Base-by-base conservation (phyloP, 768 basidiomycete species). In the Lactarius deliciosus region DNA sequence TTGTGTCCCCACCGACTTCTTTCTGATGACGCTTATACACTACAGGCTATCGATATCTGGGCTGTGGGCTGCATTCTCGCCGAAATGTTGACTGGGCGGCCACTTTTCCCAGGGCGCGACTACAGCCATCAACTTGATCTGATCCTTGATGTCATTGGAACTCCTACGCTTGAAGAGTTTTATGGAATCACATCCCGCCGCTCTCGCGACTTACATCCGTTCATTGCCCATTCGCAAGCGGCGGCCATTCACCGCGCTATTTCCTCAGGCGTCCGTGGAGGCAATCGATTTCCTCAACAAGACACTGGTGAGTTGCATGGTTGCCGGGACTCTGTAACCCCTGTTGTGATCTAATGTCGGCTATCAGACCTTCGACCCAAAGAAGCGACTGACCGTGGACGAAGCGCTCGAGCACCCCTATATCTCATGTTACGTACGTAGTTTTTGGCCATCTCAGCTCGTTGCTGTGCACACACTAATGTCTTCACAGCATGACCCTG, bases 101-200 rank as follows among this genome's bases (percentile, higher is more conserved):
- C 93, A 2, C 80, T 96, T 56, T 96, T 96, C 82, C 94, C 92
- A 0, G 93, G 94, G 1, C 86, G 92, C 55, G 85, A 88, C 81
- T 92, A 92, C 76, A 87, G 91, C 71, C 91, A 96, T 75, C 94
- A 96, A 72, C 85, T 96, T 28, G 86, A 90, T 63, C 81, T 95
- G 60, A 94, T 95, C 73, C 83, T 96, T 64, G 92, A 96, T 75
- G 86, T 95, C 47, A 89, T 96, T 70, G 94, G 87, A 56, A 96
- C 93, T 1, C 93, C 94, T 1, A 90, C 88, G 43, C 81, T 95
- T 57, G 94, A 95, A 68, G 94, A 96, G 74, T 95, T 94, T 76
- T 91, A 94, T 77, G 86, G 90, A 43, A 95, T 96, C 76, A 93
- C 91, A 1, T 91, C 90, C 5, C 83, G 87, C 57, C 82, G 92